Base-by-base conservation (phyloP, 805 yeast species). In the Wickerhamomyces chaumierensis region DNA sequence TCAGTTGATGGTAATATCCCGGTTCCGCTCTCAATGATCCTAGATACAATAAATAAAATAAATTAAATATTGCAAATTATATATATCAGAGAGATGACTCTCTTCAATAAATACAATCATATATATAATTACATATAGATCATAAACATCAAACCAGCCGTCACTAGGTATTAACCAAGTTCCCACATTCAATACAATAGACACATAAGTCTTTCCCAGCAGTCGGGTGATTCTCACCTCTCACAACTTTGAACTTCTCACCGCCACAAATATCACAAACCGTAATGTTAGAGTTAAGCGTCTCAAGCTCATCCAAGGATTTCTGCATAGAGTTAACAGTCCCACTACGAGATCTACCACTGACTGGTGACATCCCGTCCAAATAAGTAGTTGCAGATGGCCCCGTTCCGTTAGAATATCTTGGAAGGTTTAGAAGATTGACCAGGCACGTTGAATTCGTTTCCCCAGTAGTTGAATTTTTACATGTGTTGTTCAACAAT, bases 151-250 rank as follows among this genome's bases (percentile, higher is more conserved):
- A n/a, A 21, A 9, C 23, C 23, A 21, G 23, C 23, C 9, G 9
- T 18, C 8, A 17, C 31, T 35, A 42, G 8, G 48, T 31, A 34
- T 42, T 46, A 16, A 52, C 37, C 33, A 51, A 48, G 25, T 48
- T 54, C 12, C 57, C 58, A 39, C 58, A 54, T 23, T 54, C 58
- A 15, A 48, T 41, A 23, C 58, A 54, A 18, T 39, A 42, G 9
- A 53, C 37, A n/a, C 44, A 47, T 3, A 51, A 5, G 8, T 15
- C 33, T 8, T 31, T 32, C 5, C 31, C 38, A 12, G 17, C 14
- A 18, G 34, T 36, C 19, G 25, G 15, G 9, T 7, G 9, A 14
- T 18, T 35, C 3, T 21, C 35, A 1, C 34, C 28, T 34, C 43
- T 50, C 4, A 41, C n/a, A 3, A 48, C 45, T 8, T 35, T 39